Evolutionary conservation across 306 rosid species (phyloP).

Genomic region (Corylus avellana): DNA sequence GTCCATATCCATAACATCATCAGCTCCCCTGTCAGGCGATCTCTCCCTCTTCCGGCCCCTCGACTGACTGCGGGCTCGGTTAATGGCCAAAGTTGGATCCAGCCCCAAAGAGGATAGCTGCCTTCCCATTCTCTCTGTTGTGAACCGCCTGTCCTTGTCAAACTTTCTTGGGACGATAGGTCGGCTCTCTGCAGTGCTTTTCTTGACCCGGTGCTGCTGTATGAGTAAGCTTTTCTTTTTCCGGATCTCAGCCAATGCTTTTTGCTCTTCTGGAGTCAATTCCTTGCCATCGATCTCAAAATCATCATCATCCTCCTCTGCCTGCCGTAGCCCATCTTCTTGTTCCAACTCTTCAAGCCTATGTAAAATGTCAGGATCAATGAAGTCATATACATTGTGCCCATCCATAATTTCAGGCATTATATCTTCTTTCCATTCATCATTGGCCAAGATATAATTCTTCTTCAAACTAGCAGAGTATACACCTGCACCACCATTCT

Average conservation of each 20-base stretch:
- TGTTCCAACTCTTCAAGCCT: slow-evolving; percentile 86
- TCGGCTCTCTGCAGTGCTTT: slow-evolving; percentile 84
- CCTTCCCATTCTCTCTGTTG: slow-evolving; percentile 81
- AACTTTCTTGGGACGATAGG: slow-evolving; percentile 84
- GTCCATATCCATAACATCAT: slow-evolving; percentile 68
- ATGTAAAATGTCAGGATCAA: slow-evolving; percentile 71
- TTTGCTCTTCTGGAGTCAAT: slow-evolving; percentile 66
- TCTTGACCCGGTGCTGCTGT: slow-evolving; percentile 76
- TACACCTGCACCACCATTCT: slow-evolving; percentile 93
- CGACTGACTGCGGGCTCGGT: slow-evolving; percentile 75
- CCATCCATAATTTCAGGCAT: slow-evolving; percentile 93
- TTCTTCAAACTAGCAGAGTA: slow-evolving; percentile 81
- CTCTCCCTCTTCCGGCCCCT: slow-evolving; percentile 79
- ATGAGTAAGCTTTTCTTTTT: slow-evolving; percentile 67
- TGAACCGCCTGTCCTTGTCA: slow-evolving; percentile 62
- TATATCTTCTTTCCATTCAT: slow-evolving; percentile 85
- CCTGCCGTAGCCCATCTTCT: slow-evolving; percentile 65
- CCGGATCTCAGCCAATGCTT: slow-evolving; percentile 64
- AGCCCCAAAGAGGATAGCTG: slow-evolving; percentile 72
- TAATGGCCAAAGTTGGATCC: slow-evolving; percentile 61
- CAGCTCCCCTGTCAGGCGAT: slow-evolving; percentile 47
- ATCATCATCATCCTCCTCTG: slow-evolving; percentile 53
- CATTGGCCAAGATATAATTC: slow-evolving; percentile 66
- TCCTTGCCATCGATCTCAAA: slow-evolving; percentile 68
- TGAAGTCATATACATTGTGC: slow-evolving; percentile 79